Conservation (phyloP, 106 monocot species). For the Narthecium ossifragum region DNA sequence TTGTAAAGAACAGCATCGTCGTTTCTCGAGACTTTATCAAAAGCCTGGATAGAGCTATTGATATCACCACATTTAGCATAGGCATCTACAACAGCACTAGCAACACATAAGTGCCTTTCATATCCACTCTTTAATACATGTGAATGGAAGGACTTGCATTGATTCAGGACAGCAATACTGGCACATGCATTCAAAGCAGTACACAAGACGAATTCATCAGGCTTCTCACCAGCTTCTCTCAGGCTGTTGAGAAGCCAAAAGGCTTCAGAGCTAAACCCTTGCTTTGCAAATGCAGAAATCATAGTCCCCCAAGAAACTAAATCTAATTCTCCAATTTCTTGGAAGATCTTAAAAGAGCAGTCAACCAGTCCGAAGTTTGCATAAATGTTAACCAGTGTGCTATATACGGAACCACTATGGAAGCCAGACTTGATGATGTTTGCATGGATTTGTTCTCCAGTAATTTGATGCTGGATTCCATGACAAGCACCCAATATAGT, state of each 20-base stretch:
- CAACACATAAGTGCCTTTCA: conserved; percentile 8
- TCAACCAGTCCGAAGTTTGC: conserved; percentile 5
- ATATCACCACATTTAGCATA: conserved; percentile 35
- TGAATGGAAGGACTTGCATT: conserved; percentile 22
- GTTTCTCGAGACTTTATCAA: conserved; percentile 1
- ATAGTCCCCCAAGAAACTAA: conserved; percentile 28
- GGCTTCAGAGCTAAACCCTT: conserved; percentile 11
- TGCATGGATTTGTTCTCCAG: conserved; percentile 20
- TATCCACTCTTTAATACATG: conserved; percentile 20
- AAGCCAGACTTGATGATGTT: conserved; percentile 22
- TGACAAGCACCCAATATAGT: conserved; percentile 20
- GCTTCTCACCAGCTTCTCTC: conserved; percentile 9
- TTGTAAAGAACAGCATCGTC: conserved; percentile 29
- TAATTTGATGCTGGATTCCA: conserved; percentile 8
- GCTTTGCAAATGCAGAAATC: conserved; percentile 25
- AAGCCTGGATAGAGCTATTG: conserved; percentile 7
- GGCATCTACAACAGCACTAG: conserved; percentile 27
- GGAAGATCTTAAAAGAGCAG: conserved; percentile 16
- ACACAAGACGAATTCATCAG: conserved; percentile 27
- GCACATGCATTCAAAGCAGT: conserved; percentile 23
- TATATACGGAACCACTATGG: conserved; percentile 7
- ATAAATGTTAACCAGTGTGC: conserved; percentile 19
- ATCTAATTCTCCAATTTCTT: conserved; percentile 12
- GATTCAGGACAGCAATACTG: conserved; percentile 8
- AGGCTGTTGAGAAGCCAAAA: conserved; percentile 22